Conservation (phyloP, 192 early-diverging fungal species). For the Entomortierella lignicola region DNA sequence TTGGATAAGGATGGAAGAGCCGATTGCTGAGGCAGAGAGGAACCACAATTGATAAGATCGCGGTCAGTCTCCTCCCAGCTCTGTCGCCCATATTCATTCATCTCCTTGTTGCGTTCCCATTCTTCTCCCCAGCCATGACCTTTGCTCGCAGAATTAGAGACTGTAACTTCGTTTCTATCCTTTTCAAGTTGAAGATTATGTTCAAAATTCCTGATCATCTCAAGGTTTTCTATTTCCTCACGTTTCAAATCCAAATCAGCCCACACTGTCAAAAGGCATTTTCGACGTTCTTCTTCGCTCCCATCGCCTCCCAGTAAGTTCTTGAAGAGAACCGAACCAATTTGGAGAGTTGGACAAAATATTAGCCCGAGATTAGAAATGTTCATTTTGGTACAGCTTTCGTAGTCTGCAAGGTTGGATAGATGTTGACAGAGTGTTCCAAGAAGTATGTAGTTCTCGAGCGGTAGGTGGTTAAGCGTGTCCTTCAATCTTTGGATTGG, state of each 20-base stretch:
- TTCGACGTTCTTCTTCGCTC: slow-evolving; percentile 24
- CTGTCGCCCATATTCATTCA: not conserved
- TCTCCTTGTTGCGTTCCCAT: not conserved
- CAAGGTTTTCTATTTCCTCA: slow-evolving; percentile 49
- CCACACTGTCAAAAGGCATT: slow-evolving; percentile 26
- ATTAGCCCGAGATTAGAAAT: slow-evolving; percentile 68
- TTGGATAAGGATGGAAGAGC: not conserved
- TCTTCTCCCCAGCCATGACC: not conserved
- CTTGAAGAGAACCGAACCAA: slow-evolving; percentile 63
- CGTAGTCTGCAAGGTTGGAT: slow-evolving; percentile 58
- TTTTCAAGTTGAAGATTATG: slow-evolving; percentile 24
- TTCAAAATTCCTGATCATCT: slow-evolving; percentile 51
- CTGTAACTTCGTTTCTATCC: not conserved
- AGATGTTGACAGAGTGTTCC: slow-evolving; percentile 60
- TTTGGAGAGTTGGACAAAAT: slow-evolving; percentile 66
- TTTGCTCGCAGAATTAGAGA: not conserved
- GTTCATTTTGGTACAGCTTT: slow-evolving; percentile 63
- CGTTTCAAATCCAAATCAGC: slow-evolving; percentile 21
- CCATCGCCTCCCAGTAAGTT: slow-evolving; percentile 59
- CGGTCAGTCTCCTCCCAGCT: slow-evolving; percentile 30
- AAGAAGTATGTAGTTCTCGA: slow-evolving; percentile 61
- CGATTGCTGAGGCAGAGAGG: not conserved
- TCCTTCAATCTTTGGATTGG: slow-evolving; percentile 16
- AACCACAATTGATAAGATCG: not conserved
- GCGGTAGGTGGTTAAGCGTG: slow-evolving; percentile 48